A percentile compares a stretch with the other conserved stretches of the same genome.
Conservation (phyloP, 2,329 filamentous ascomycete genomes). For the Fusarium sp. region DNA sequence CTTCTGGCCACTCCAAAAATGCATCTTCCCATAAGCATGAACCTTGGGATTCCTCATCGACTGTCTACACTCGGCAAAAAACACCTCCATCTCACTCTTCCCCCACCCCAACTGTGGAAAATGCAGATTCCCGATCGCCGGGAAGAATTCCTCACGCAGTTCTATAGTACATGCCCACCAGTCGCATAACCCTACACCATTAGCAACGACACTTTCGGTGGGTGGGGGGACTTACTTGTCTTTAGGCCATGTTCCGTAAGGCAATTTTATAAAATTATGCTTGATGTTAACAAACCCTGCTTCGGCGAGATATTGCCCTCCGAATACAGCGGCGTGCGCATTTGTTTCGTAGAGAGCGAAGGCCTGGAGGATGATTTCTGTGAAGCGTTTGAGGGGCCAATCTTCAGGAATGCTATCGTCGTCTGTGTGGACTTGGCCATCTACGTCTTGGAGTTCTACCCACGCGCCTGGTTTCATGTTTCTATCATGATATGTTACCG, state of each 20-base stretch:
- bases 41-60: constrained; percentile 50
- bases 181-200: constrained; percentile 47
- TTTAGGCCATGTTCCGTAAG: constrained; percentile 61
- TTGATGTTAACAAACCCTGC: constrained; percentile 57
- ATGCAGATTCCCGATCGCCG: constrained; percentile 56
- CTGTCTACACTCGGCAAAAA: constrained; percentile 49
- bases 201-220: fast-evolving
- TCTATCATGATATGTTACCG: constrained; percentile 31
- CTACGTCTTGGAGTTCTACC: constrained; percentile 61
- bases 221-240: constrained; percentile 49
- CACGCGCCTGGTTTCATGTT: constrained; percentile 59
- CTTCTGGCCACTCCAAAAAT: constrained; percentile 59
- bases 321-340: constrained; percentile 55
- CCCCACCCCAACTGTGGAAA: constrained; percentile 56
- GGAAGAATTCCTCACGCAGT: constrained; percentile 57
- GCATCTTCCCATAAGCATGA: constrained; percentile 55
- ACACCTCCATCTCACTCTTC: constrained; percentile 49
- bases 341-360: constrained; percentile 55
- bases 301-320: constrained; percentile 51
- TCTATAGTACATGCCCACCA: constrained; percentile 58
- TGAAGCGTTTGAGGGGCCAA: constrained; percentile 52
- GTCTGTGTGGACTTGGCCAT: constrained; percentile 55
- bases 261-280: constrained; percentile 57
- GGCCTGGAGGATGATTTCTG: constrained; percentile 51
- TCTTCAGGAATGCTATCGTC: constrained; percentile 52